phyloP scores from a whole-genome alignment of 805 yeast species.

The Sugiyamaella marilandica region DNA sequence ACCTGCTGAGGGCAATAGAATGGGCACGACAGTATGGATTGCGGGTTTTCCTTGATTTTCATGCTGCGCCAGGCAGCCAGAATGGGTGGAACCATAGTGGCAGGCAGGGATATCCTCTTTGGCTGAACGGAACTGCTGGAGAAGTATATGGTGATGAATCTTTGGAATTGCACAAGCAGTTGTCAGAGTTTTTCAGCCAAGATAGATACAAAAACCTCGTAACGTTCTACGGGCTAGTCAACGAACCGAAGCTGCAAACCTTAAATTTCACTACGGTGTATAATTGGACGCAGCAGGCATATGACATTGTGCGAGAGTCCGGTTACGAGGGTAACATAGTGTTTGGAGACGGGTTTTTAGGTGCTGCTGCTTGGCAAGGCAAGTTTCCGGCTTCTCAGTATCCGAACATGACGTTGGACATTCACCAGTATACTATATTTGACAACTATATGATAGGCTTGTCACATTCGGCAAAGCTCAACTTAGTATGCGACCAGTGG shows the following conservation, averaged over 20 bases:
- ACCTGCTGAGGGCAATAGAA: slow-evolving; percentile 56
- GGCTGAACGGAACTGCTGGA: slow-evolving; percentile 45
- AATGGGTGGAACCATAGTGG: slow-evolving; percentile 87
- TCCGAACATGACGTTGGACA: slow-evolving; percentile 71
- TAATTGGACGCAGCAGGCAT: slow-evolving; percentile 52
- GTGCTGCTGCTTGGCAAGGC: slow-evolving; percentile 56
- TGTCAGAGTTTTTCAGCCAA: slow-evolving; percentile 60
- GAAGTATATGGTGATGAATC: slow-evolving; percentile 41
- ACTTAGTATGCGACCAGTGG: slow-evolving; percentile 45
- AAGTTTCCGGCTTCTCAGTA: slow-evolving; percentile 41
- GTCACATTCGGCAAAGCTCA: slow-evolving; percentile 30
- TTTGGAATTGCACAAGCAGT: slow-evolving; percentile 45
- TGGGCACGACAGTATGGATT: slow-evolving; percentile 62
- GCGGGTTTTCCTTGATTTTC: slow-evolving; percentile 71
- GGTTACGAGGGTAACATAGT: slow-evolving; percentile 47
- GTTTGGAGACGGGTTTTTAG: slow-evolving; percentile 74
- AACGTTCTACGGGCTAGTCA: slow-evolving; percentile 72
- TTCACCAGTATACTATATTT: slow-evolving; percentile 84
- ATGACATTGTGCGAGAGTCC: slow-evolving; percentile 50
- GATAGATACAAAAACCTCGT: slow-evolving; percentile 60
- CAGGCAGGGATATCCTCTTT: slow-evolving; percentile 41
- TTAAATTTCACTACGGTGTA: slow-evolving; percentile 58
- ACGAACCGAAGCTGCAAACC: slow-evolving; percentile 56
- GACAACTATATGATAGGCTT: slow-evolving; percentile 25
- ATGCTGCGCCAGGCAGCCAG: slow-evolving; percentile 81